Conservation (phyloP, 1,139 yeast species). For the Geotrichum aggregatum region DNA sequence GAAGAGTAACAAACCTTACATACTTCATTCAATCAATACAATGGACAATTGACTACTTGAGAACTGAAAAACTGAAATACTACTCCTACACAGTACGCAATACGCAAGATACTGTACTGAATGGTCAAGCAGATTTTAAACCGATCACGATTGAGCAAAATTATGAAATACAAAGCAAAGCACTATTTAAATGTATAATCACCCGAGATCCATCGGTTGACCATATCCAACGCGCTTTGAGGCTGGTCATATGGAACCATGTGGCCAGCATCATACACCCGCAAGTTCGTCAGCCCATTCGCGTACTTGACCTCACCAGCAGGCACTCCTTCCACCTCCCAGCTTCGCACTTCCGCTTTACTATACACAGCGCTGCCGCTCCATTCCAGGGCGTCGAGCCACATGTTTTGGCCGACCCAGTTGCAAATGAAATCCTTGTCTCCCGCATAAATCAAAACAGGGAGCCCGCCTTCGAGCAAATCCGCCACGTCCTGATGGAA, state of each 20-base stretch:
- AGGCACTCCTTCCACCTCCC: conserved; percentile 42
- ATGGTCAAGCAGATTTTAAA: too few species aligned
- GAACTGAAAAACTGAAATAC: too few species aligned
- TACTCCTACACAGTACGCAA: too few species aligned
- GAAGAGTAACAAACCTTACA: too few species aligned
- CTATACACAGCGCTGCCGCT: conserved; percentile 39
- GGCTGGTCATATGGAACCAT: conserved; percentile 83
- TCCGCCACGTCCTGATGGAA: conserved; percentile 60
- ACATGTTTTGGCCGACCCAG: conserved; percentile 82
- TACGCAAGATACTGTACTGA: too few species aligned
- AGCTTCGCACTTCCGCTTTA: conserved; percentile 38
- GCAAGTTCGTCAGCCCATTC: conserved; percentile 56
- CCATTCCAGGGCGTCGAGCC: conserved; percentile 72
- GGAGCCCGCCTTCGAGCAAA: conserved; percentile 53
- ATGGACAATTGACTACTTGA: too few species aligned
- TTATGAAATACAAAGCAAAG: too few species aligned
- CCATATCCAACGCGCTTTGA: conserved; percentile 64
- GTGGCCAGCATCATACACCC: conserved; percentile 65
- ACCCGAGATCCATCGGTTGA: conserved; percentile 41
- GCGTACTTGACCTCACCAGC: conserved; percentile 60
- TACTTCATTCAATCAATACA: too few species aligned
- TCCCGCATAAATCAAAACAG: conserved; percentile 20
- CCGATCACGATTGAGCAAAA: too few species aligned
- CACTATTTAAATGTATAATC: not conserved
- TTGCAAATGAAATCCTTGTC: conserved; percentile 60